Conservation (phyloP, 352 stramenopile species). For the Phytophthora cryptogea region DNA sequence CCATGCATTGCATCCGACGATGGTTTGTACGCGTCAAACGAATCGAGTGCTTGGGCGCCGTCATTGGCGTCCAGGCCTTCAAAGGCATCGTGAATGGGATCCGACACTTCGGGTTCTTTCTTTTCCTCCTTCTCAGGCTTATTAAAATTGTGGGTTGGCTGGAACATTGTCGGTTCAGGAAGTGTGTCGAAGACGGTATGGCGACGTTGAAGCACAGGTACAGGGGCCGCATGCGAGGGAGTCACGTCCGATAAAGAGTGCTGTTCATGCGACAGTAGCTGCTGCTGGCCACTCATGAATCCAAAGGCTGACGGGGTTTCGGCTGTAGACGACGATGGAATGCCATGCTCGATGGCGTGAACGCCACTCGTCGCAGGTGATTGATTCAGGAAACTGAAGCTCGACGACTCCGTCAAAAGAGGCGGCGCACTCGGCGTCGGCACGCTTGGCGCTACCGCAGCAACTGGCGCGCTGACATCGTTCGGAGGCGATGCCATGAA, state of each 20-base stretch:
- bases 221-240: constrained; percentile 19
- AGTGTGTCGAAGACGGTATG: constrained; percentile 67
- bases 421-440: constrained; percentile 34
- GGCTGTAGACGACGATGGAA: constrained; percentile 23
- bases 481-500: constrained; percentile 22
- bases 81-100: constrained; percentile 85
- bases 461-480: neutral
- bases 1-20: constrained; percentile 26
- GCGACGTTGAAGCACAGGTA: constrained; percentile 23
- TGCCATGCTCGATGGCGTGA: constrained; percentile 26
- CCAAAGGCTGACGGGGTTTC: constrained; percentile 49
- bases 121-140: constrained; percentile 33
- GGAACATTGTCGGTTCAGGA: constrained; percentile 45
- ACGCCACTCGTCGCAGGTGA: constrained; percentile 5
- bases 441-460: constrained; percentile 5
- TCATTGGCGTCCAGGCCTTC: constrained; percentile 69
- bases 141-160: constrained; percentile 16
- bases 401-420: constrained; percentile 34
- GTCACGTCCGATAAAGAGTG: constrained; percentile 15
- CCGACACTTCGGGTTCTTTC: constrained; percentile 35
- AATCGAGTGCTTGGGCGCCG: constrained; percentile 38
- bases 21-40: constrained; percentile 42
- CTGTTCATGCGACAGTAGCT: constrained; percentile 16
- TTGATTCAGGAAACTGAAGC: constrained; percentile 47
- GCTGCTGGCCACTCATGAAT: constrained; percentile 45